Evolutionary conservation across 495 filamentous ascomycete species (phyloP), one percentile per base, ranked within the genome.

Genomic region (Neurospora terricola): DNA sequence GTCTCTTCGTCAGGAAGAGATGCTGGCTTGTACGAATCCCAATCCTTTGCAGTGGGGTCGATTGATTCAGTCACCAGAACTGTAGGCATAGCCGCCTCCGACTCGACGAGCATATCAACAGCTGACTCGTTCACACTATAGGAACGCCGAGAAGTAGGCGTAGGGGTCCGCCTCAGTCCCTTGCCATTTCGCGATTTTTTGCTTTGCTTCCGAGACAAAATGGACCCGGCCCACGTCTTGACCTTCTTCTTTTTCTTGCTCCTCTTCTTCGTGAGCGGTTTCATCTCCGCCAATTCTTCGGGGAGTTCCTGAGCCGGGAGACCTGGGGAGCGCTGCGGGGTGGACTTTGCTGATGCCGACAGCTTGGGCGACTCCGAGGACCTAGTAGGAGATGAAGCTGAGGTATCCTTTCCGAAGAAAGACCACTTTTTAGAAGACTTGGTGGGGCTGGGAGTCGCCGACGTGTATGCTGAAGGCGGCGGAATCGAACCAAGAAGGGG

Each of bases 201-300:
- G 54, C 54, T 66, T 36, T 87, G 83, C 77, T 93, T 94, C 38
- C 91, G 86, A 23, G 90, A 89, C 42, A 96, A 80, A 73, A 96
- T 90, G 23, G 91, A 88, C 36, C 90, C 91, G 42, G 92, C 92
- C 92, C 93, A 95, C 2, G 89, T 88, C 74, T 91, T 92, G 71
- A 94, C 92, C 80, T 90, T 93, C 78, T 93, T 92, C 75, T 92
- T 88, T 78, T 90, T 91, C 80, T 92, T 92, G 54, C 83, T 85
- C 16, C 82, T 77, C 78, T 92, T 94, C 74, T 84, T 84, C 40
- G 68, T 75, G 11, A 75, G 54, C 1, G 75, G 76, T 69, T 81
- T 83, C 5, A 68, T 23, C 0, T 71, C 72, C 9, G 62, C 73
- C 6, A 48, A 5, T 10, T 70, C 70, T 10, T 73, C 75, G 3